Evolutionary conservation across 768 basidiomycete species (phyloP).

Genomic region (Cubamyces sp.): DNA sequence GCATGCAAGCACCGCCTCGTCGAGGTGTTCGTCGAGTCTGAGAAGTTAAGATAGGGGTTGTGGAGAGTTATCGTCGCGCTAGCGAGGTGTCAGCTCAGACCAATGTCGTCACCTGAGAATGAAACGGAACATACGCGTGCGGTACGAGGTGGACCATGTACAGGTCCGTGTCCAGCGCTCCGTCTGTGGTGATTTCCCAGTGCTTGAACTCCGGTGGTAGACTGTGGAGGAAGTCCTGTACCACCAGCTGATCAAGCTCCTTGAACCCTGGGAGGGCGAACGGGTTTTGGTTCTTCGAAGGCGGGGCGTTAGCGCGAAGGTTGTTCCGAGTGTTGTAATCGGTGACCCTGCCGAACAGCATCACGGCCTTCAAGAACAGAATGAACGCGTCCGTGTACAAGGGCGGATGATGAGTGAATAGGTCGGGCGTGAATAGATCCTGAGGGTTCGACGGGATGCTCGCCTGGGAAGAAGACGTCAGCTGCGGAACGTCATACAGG

Average conservation of each 20-base stretch:
- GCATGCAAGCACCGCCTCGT: conserved; percentile 76
- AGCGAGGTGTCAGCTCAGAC: conserved; percentile 11
- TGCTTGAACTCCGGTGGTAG: conserved; percentile 71
- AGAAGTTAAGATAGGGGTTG: conserved; percentile 80
- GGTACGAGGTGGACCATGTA: conserved; percentile 88
- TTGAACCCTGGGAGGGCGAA: conserved; percentile 69
- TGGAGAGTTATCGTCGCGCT: conserved; percentile 90
- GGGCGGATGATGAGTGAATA: conserved; percentile 72
- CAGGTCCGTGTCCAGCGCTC: conserved; percentile 75
- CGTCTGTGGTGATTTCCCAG: conserved; percentile 59
- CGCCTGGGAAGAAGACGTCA: conserved; percentile 4
- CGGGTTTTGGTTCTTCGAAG: conserved; percentile 75
- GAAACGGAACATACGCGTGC: conserved; percentile 66
- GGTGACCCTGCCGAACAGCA: conserved; percentile 85
- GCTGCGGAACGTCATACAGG: conserved; percentile 3
- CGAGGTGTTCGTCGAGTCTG: conserved; percentile 64
- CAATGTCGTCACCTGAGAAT: conserved; percentile 12
- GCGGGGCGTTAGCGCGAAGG: conserved; percentile 64
- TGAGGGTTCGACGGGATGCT: conserved; percentile 69
- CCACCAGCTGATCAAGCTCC: conserved; percentile 71
- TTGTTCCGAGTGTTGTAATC: conserved; percentile 82
- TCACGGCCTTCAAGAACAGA: conserved; percentile 79
- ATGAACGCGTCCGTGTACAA: conserved; percentile 84
- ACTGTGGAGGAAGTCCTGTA: conserved; percentile 66
- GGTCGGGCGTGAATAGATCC: conserved; percentile 60